A percentile compares a stretch with the other conserved stretches of the same genome.
These are phyloP conservation scores for Trichoderma simmonsii DNA, from an alignment of 2,329 filamentous ascomycete species.

Conservation along the genomic window DNA sequence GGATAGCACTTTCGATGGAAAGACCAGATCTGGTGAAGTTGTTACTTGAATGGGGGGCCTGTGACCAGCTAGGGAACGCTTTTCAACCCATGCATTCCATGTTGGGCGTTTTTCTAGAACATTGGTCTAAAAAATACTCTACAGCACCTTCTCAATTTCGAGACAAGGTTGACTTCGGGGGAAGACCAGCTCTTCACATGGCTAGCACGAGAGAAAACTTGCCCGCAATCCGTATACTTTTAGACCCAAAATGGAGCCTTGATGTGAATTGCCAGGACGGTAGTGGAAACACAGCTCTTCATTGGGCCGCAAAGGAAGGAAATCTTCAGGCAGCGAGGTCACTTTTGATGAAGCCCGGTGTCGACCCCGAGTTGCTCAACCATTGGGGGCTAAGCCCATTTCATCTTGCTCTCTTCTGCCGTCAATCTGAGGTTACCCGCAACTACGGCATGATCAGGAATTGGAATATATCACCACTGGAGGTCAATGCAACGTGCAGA, in stretches of 20 bases:
- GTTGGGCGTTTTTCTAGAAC: neutral
- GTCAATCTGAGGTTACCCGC: too few relatives aligned
- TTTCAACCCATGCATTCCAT: fast-evolving
- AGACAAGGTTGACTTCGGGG: neutral
- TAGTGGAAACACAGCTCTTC: neutral
- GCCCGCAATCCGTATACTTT: neutral
- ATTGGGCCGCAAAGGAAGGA: neutral
- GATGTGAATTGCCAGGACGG: neutral
- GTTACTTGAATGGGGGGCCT: neutral
- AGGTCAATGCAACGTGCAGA: neutral
- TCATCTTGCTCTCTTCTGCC: neutral
- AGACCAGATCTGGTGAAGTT: neutral
- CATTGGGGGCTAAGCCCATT: neutral
- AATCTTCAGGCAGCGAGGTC: neutral
- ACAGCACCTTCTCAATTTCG: neutral
- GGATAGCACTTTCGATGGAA: fast-evolving
- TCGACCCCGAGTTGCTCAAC: fast-evolving
- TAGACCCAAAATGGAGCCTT: neutral
- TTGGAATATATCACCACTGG: neutral
- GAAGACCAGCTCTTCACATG: neutral
- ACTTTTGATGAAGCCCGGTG: neutral
- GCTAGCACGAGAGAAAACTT: too few relatives aligned
- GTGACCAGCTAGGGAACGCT: too few relatives aligned
- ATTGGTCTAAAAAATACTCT: neutral
- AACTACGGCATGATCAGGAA: too few relatives aligned